A percentile compares a stretch with the other conserved stretches of the same genome.
Conservation (phyloP, 2,329 filamentous ascomycete species). For the Sarocladium strictum region DNA sequence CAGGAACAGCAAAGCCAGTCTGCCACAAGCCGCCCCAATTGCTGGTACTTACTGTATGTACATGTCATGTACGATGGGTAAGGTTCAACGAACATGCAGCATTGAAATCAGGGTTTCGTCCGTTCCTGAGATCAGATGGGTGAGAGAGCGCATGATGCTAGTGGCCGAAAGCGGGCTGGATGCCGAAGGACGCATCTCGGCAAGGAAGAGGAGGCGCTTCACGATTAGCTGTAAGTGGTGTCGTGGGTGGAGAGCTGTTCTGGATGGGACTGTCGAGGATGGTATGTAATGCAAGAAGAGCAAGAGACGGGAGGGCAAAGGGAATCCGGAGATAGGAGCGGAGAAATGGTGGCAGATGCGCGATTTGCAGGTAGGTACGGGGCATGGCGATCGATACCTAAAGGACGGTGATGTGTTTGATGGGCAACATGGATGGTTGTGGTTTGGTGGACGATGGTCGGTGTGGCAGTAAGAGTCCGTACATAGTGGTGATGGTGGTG, state of each 20-base stretch:
- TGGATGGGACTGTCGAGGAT: not conserved
- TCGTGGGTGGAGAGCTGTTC: not conserved
- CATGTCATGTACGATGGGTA: not conserved
- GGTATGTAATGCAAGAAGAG: too few relatives aligned
- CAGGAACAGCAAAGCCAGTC: not conserved
- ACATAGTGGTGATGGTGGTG: not conserved
- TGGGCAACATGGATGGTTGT: too few relatives aligned
- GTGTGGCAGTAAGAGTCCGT: too few relatives aligned
- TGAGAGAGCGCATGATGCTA: not conserved
- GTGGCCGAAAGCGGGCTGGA: constrained; percentile 3
- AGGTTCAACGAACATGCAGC: not conserved
- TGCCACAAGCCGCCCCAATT: too few relatives aligned
- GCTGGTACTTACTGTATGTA: too few relatives aligned
- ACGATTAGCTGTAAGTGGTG: not conserved
- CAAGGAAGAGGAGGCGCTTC: not conserved
- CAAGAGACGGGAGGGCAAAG: not conserved
- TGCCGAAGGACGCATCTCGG: not conserved
- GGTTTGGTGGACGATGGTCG: too few relatives aligned
- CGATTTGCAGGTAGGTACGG: not conserved
- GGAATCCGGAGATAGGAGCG: not conserved
- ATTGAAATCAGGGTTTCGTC: not conserved
- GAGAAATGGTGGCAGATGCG: not conserved
- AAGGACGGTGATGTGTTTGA: too few relatives aligned
- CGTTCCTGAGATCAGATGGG: not conserved
- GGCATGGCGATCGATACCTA: too few relatives aligned